These are phyloP conservation scores for Leishmania gerbilli DNA, from an alignment of 208 protist species.

Conservation along the genomic window DNA sequence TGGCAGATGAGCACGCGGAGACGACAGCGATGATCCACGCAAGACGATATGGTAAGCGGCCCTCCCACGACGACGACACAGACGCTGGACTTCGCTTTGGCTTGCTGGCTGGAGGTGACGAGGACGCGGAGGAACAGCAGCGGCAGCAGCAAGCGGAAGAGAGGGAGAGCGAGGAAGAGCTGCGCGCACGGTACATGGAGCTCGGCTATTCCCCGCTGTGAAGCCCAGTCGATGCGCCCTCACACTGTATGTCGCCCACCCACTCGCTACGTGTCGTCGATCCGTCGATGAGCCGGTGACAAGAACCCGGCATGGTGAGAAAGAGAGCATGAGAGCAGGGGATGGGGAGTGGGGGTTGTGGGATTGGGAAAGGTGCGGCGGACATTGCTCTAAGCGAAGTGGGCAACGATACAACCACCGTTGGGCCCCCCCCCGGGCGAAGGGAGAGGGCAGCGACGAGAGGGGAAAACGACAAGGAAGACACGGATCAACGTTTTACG, in stretches of 20 bases:
- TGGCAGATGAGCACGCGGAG: slow-evolving; percentile 13
- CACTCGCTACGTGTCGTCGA: neutral
- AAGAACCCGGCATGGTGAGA: neutral
- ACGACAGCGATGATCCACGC: neutral
- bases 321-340: neutral
- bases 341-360: neutral
- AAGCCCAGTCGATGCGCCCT: neutral
- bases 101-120: slow-evolving; percentile 15
- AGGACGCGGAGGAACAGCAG: slow-evolving; percentile 18
- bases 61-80: neutral
- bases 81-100: slow-evolving; percentile 23
- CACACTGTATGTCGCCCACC: neutral
- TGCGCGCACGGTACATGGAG: slow-evolving; percentile 25
- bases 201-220: slow-evolving; percentile 35
- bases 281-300: neutral
- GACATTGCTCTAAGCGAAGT: slow-evolving; percentile 2
- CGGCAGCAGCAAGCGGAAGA: slow-evolving; percentile 7
- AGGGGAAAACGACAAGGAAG: neutral
- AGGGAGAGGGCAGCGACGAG: neutral
- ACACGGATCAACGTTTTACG: neutral
- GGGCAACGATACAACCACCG: neutral
- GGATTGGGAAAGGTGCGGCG: neutral
- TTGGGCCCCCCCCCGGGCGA: neutral
- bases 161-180: slow-evolving; percentile 10
- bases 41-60: neutral